Percentiles rank a stretch among this genome's conserved stretches.
phyloP scores from a whole-genome alignment of 179 eudicot genomes.

The Beta corolliflora region DNA sequence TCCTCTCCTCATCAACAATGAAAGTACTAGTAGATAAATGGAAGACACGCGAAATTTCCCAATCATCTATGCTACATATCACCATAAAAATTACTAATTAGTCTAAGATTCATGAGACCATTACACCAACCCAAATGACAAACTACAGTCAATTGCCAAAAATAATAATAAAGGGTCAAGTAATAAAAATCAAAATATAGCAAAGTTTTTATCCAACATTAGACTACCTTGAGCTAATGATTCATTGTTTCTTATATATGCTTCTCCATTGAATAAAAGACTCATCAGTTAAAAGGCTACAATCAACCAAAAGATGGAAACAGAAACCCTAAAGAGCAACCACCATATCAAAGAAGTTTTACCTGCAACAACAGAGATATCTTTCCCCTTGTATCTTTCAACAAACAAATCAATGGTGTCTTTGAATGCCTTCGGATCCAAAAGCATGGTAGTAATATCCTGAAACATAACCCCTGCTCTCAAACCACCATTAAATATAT shows the following conservation, averaged over 20 bases:
- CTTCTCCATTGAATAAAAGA: too few species aligned
- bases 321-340: too few species aligned
- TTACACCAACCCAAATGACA: too few species aligned
- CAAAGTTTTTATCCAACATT: too few species aligned
- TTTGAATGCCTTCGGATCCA: constrained; percentile 83
- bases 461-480: constrained; percentile 73
- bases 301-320: too few species aligned
- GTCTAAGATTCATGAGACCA: not conserved
- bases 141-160: too few species aligned
- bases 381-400: constrained; percentile 71
- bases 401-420: constrained; percentile 93
- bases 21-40: not conserved
- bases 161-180: not conserved
- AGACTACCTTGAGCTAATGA: too few species aligned
- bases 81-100: not conserved
- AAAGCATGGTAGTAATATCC: constrained; percentile 87
- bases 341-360: not conserved
- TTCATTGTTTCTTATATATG: too few species aligned
- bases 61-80: not conserved
- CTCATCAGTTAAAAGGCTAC: too few species aligned
- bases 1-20: too few species aligned
- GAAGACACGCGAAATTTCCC: not conserved
- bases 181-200: not conserved
- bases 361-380: constrained; percentile 49
- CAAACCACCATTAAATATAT: not conserved